Percentiles rank a stretch among this genome's conserved stretches.
These are phyloP conservation scores for Sherardia arvensis DNA, from an alignment of 257 asterid species.

Conservation along the genomic window DNA sequence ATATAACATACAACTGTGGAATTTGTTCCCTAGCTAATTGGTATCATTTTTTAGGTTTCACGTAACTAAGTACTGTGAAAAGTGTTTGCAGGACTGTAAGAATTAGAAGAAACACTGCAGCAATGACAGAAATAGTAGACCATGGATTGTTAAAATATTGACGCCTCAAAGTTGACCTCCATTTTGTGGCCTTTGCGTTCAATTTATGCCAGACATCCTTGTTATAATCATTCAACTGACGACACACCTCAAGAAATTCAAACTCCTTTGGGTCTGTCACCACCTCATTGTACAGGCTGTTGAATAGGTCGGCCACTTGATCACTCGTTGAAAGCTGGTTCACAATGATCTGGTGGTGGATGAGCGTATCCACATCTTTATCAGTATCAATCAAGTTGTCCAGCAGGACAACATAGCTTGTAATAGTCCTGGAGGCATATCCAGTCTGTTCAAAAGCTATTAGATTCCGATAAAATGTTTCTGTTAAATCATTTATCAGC, in stretches of 20 bases:
- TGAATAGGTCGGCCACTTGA: conserved; percentile 21
- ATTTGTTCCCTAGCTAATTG: too few relatives aligned
- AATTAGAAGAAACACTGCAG: neutral
- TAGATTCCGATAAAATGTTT: conserved; percentile 21
- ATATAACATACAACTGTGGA: neutral
- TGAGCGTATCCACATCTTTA: conserved; percentile 20
- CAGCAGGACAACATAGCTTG: conserved; percentile 25
- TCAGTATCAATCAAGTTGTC: conserved; percentile 24
- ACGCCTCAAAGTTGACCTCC: conserved; percentile 7
- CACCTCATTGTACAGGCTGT: conserved; percentile 23
- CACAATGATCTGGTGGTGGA: neutral
- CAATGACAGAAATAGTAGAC: conserved; percentile 5
- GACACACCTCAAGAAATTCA: conserved; percentile 13
- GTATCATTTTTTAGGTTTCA: too few relatives aligned
- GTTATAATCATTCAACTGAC: conserved; percentile 15
- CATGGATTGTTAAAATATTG: conserved; percentile 17
- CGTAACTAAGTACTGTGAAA: conserved; percentile 1
- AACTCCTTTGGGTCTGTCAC: conserved; percentile 14
- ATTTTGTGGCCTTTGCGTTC: conserved; percentile 3
- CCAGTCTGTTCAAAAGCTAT: conserved; percentile 26
- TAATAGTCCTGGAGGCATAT: conserved; percentile 12
- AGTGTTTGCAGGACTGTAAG: conserved; percentile 12
- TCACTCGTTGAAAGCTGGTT: conserved; percentile 9
- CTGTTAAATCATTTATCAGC: conserved; percentile 5
- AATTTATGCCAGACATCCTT: conserved; percentile 7